phyloP scores from a whole-genome alignment of 176 grass and related monocot genomes.

The Triticum dicoccoides region DNA sequence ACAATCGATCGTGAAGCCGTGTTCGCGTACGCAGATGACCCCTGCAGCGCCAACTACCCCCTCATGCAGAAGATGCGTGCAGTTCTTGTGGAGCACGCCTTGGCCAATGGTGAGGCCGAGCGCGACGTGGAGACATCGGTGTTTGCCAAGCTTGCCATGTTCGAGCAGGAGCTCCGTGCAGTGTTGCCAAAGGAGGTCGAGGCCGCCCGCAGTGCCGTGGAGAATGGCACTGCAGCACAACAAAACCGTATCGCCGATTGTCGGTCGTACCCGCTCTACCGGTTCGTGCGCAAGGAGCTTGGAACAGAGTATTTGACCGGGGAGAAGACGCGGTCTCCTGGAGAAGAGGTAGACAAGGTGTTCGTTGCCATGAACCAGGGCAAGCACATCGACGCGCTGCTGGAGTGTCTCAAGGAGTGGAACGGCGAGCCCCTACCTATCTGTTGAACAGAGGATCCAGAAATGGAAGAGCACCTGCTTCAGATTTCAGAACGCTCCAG shows the following conservation, averaged over 20 bases:
- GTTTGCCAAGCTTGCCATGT: conserved; percentile 66
- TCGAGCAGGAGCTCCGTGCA: conserved; percentile 49
- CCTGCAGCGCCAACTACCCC: conserved; percentile 66
- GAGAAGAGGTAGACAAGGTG: conserved; percentile 73
- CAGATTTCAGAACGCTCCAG: neutral
- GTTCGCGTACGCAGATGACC: conserved; percentile 71
- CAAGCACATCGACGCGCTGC: conserved; percentile 57
- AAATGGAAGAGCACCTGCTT: neutral
- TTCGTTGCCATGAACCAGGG: conserved; percentile 65
- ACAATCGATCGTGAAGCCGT: conserved; percentile 66
- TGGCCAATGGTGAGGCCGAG: conserved; percentile 62
- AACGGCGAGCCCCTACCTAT: conserved; percentile 69
- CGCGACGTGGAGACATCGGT: conserved; percentile 45
- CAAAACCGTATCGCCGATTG: conserved; percentile 58
- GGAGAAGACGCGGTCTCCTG: conserved; percentile 66
- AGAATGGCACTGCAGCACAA: conserved; percentile 34
- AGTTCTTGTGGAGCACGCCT: conserved; percentile 59
- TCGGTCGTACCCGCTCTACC: conserved; percentile 70
- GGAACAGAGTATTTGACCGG: conserved; percentile 54
- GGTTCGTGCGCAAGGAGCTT: conserved; percentile 69
- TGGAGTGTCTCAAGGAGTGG: conserved; percentile 82
- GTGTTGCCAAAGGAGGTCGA: conserved; percentile 59
- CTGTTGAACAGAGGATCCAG: conserved; percentile 24
- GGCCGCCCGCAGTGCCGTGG: conserved; percentile 44
- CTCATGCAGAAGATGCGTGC: conserved; percentile 75